Percentiles rank a stretch among this genome's conserved stretches.
These are phyloP conservation scores for Magnaporthiopsis rhizophila DNA, from an alignment of 2,329 filamentous ascomycete genomes.

Conservation along the genomic window DNA sequence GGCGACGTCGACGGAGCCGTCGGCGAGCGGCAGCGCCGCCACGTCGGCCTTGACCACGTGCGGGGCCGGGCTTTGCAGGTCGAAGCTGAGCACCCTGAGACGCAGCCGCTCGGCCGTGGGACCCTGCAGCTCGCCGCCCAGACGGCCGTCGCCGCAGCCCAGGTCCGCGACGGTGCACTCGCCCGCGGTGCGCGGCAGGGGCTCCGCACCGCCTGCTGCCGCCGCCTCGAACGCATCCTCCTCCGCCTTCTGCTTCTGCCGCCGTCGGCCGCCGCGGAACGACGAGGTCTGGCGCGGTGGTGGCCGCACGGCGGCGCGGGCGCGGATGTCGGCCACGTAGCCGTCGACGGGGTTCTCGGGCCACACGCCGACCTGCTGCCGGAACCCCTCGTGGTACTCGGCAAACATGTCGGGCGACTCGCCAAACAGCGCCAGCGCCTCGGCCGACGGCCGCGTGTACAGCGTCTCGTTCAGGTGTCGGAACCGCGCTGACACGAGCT, in stretches of 20 bases:
- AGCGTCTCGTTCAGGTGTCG: constrained; percentile 95
- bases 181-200: constrained; percentile 65
- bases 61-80: constrained; percentile 69
- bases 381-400: constrained; percentile 95
- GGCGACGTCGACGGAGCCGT: constrained; percentile 73
- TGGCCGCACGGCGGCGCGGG: constrained; percentile 44
- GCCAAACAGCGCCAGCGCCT: constrained; percentile 76
- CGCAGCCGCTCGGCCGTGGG: constrained; percentile 56
- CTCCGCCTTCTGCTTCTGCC: constrained; percentile 12
- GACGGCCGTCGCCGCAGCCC: constrained; percentile 84
- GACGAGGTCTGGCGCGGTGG: constrained; percentile 34
- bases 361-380: constrained; percentile 91
- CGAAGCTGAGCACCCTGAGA: constrained; percentile 74
- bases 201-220: constrained; percentile 24
- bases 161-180: constrained; percentile 79
- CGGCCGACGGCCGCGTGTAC: constrained; percentile 80
- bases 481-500: constrained; percentile 91
- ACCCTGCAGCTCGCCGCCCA: constrained; percentile 59
- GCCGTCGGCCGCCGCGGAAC: constrained; percentile 14
- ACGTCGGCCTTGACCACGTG: constrained; percentile 87
- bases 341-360: constrained; percentile 91
- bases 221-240: constrained; percentile 3
- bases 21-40: constrained; percentile 66
- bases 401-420: constrained; percentile 86
- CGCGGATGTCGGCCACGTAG: constrained; percentile 66